These are phyloP conservation scores for Hypomyces perniciosus DNA, from an alignment of 2,329 filamentous ascomycete genomes.

Conservation along the genomic window DNA sequence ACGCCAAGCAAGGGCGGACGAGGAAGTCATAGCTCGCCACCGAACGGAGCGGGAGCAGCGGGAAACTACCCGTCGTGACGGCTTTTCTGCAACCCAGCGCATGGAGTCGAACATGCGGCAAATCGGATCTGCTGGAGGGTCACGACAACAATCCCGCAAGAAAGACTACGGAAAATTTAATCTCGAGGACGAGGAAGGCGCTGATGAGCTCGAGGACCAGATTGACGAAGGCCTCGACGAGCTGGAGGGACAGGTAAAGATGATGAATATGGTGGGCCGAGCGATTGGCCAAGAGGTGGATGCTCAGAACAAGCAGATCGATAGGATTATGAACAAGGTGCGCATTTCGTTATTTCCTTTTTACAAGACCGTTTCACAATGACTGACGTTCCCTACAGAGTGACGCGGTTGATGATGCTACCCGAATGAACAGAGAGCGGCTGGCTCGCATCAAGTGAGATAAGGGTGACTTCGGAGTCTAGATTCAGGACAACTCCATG, in stretches of 20 bases:
- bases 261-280: constrained; percentile 66
- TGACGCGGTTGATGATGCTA: constrained; percentile 75
- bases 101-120: constrained; percentile 47
- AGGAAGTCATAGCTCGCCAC: constrained; percentile 63
- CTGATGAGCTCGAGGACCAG: constrained; percentile 39
- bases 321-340: constrained; percentile 73
- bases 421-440: constrained; percentile 69
- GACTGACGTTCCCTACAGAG: constrained; percentile 48
- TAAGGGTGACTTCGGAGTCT: too few relatives aligned
- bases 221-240: constrained; percentile 58
- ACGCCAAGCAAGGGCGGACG: constrained; percentile 58
- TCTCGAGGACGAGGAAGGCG: constrained; percentile 63
- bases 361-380: background rate
- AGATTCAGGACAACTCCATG: too few relatives aligned
- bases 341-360: constrained; percentile 15
- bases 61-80: constrained; percentile 52
- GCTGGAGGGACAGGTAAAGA: constrained; percentile 63
- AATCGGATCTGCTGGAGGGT: constrained; percentile 25
- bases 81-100: constrained; percentile 45
- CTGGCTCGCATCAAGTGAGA: constrained; percentile 54
- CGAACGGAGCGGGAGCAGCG: constrained; percentile 59
- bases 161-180: constrained; percentile 59
- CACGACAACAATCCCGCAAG: constrained; percentile 29
- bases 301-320: constrained; percentile 68
- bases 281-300: constrained; percentile 73